Evolutionary conservation across 1,284 basidiomycete species (phyloP), one percentile per base, ranked within the genome.

Genomic region (Veloboletus limbatus): DNA sequence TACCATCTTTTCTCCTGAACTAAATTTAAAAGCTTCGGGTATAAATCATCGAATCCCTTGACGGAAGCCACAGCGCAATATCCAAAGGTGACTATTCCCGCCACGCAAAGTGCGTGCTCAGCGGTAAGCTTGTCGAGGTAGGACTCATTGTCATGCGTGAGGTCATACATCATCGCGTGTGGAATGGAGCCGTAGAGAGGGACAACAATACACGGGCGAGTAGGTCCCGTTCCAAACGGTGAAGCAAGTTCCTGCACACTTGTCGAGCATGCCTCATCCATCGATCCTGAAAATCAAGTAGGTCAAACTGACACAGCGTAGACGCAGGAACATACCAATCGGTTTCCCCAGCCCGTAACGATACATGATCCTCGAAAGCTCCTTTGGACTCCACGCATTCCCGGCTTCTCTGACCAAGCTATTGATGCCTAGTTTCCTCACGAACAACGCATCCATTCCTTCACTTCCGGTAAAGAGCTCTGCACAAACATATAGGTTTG

Each of bases 381-480:
- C 91, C 67, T 94, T 93, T 14, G 90, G 81, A 64, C 91, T 87
- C 69, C 82, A 79, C 0, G 86, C 92, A 62, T 97, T 97, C 47
- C 91, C 92, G 11, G 90, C 88, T 71, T 97, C 94, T 51, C 94
- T 76, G 52, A 97, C 85, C 62, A 97, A 71, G 66, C 88, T 90
- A 66, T 97, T 97, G 65, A 97, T 79, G 0, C 95, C 94, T 31
- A 97, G 71, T 47, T 90, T 82, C 59, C 89, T 86, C 26, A 97
- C 94, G 62, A 97, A 97, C 38, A 89, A 69, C 24, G 89, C 71
- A 61, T 97, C 95, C 84, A 85, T 97, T 54, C 95, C 91, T 67
- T 96, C 91, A 55, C 79, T 93, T 3, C 96, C 97, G 0, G 97
- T 98, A 67, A 99, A 99, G 30, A 99, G 77, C 69, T 99, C 96